phyloP scores from a whole-genome alignment of 371 early-diverging fungal genomes.

The Aphelidium insulamus region DNA sequence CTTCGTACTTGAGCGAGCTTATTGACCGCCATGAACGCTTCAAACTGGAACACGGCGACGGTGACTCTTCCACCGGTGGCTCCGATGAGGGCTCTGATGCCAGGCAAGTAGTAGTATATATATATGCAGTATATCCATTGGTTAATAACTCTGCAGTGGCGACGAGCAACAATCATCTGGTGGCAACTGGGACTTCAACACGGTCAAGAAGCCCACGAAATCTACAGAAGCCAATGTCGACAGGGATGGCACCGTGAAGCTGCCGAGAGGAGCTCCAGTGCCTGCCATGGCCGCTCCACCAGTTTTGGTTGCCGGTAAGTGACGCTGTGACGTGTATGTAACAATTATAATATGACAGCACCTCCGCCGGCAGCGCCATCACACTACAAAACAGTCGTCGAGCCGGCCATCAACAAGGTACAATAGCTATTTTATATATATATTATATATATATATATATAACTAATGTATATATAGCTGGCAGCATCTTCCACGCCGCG shows the following conservation, averaged over 20 bases:
- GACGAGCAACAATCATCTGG: no score
- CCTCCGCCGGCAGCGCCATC: conserved; percentile 14
- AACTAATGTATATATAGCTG: conserved; percentile 4
- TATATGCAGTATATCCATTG: no score
- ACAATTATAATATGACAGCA: conserved; percentile 7
- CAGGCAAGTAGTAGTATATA: conserved; percentile 2
- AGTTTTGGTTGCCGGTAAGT: no score
- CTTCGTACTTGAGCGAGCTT: conserved; percentile 56
- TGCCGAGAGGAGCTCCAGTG: no score
- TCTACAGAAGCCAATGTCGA: conserved; percentile 4
- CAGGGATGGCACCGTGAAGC: no score
- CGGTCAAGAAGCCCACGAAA: no score
- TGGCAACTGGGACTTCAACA: no score
- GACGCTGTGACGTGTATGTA: conserved; percentile 6
- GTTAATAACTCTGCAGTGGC: no score
- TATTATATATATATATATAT: background rate
- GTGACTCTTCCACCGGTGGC: conserved; percentile 14
- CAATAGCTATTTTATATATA: background rate
- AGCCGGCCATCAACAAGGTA: conserved; percentile 12
- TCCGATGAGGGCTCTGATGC: conserved; percentile 11
- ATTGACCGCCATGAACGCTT: conserved; percentile 57
- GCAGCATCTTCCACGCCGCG: conserved; percentile 19
- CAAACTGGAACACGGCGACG: conserved; percentile 6
- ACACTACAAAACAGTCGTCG: conserved; percentile 10
- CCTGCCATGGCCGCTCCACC: no score